phyloP scores from a whole-genome alignment of 768 basidiomycete species.

The Russula lepida region DNA sequence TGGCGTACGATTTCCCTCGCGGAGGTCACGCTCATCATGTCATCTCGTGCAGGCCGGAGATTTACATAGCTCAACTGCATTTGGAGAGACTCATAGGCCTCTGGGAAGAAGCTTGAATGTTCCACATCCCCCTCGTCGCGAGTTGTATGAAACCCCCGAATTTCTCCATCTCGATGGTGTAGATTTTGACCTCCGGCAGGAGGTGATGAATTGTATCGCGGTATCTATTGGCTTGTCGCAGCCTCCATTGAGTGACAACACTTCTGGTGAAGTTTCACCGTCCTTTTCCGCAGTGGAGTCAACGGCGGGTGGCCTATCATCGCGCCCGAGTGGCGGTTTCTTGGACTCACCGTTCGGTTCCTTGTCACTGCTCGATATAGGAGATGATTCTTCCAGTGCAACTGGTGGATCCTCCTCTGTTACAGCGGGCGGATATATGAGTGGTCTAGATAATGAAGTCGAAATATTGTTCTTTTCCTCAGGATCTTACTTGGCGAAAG shows the following conservation, averaged over 20 bases:
- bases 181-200: conserved; percentile 91
- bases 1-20: conserved; percentile 17
- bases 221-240: conserved; percentile 94
- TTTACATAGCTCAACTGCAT: conserved; percentile 50
- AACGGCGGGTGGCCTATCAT: conserved; percentile 25
- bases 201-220: conserved; percentile 96
- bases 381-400: conserved; percentile 59
- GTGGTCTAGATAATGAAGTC: conserved; percentile 89
- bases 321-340: conserved; percentile 26
- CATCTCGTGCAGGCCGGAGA: conserved; percentile 71
- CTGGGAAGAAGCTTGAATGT: conserved; percentile 20
- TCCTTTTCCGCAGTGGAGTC: conserved; percentile 41
- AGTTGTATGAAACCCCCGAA: conserved; percentile 13
- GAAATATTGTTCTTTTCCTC: conserved; percentile 91
- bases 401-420: conserved; percentile 50
- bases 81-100: conserved; percentile 36
- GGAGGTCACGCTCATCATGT: conserved; percentile 35
- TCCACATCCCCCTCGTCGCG: conserved; percentile 15
- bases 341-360: conserved; percentile 67
- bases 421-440: conserved; percentile 49
- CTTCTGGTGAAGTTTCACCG: conserved; percentile 61
- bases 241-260: conserved; percentile 63
- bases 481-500: conserved; percentile 76
- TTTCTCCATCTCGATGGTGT: conserved; percentile 37
- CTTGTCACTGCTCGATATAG: conserved; percentile 60